Evolutionary conservation across 2,329 filamentous ascomycete species (phyloP), one percentile per base, ranked within the genome.

Genomic region (Fusarium sp.): DNA sequence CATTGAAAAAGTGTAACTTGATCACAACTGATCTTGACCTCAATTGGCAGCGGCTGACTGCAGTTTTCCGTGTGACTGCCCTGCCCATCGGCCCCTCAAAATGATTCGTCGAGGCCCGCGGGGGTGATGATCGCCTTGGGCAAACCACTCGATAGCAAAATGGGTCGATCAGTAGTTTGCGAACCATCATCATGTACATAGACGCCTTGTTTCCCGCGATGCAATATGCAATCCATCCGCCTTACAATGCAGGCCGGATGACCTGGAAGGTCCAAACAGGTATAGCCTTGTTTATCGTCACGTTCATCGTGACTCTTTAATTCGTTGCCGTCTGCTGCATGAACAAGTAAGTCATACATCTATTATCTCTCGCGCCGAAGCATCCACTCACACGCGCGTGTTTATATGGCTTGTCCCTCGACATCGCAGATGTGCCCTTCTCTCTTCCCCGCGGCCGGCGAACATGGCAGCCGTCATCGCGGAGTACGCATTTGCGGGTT

Each of bases 401-500:
- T 32, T 32, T 35, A 33, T 52, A 61, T 62, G 33, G 50, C 50
- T 52, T 52, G 25, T 52, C 47, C 9, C 47, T 30, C 25, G 15
- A 52, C 47, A 54, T 54, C 50, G 27, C 50, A 32, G 27, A 54
- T 54, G 52, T 22, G 32, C 30, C 32, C n/a, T 35, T 27, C 52
- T 25, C 20, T 35, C 32, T 33, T 30, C 50, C 52, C 64, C 61
- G n/a, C 40, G 58, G 59, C n/a, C 35, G 33, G 35, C 22, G 50
- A 47, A 47, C n/a, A 63, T 60, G 56, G 47, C 30, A 45, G 40
- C 40, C 71, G 54, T 37, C 25, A 72, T 74, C 71, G 68, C 71
- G 71, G 37, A 72, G 27, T 65, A 61, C 71, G 72, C 69, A 75
- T 67, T 65, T 75, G 72, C 72, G 69, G 47, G 47, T 56, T 59